Base-by-base conservation (phyloP, 108 stramenopile species). In the Licmophora abbreviata region DNA sequence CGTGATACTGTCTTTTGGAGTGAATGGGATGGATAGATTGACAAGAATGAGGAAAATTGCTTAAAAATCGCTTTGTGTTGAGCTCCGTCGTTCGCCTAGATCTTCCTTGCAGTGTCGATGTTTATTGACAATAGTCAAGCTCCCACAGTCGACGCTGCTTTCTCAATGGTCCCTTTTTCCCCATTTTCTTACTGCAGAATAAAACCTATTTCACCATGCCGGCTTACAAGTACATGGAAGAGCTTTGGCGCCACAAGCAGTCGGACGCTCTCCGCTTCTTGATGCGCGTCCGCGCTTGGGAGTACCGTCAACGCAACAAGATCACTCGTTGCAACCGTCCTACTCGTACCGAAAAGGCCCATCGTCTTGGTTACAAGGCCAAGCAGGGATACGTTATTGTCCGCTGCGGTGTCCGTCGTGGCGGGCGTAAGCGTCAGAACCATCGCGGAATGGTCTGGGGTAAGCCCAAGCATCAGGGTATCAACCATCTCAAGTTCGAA, bases 401-500 rank as follows among this genome's bases (percentile, higher is more conserved):
- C 68, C 95, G 99, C 58, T 90, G 91, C 51, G 99, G 95, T 48
- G 96, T 99, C 64, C 95, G 99, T 62, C 94, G 99, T 60, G 99
- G 99, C 48, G 97, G 97, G 58, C 95, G 99, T 64, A 99, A 99
- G 93, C 81, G 99, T 61, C 97, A 93, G 30, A 96, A 95, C 69
- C 85, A 85, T 80, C 93, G 96, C 76, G 99, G 99, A 79, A 97
- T 98, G 86, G 99, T 99, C 43, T 96, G 85, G 68, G 99, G 99
- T 68, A 99, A 99, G 93, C 99, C 99, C 67, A 99, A 99, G 88
- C 79, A 99, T 70, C 97, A 97, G 69, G 99, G 99, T 90, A 98
- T 99, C 73, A 97, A 86, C 76, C 97, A 99, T 59, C 68, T 99
- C 61, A 99, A 99, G 73, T 95, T 95, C 64, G 91, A 88, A 61